Base-by-base conservation (phyloP, 805 yeast genomes). In the Metschnikowia matae region DNA sequence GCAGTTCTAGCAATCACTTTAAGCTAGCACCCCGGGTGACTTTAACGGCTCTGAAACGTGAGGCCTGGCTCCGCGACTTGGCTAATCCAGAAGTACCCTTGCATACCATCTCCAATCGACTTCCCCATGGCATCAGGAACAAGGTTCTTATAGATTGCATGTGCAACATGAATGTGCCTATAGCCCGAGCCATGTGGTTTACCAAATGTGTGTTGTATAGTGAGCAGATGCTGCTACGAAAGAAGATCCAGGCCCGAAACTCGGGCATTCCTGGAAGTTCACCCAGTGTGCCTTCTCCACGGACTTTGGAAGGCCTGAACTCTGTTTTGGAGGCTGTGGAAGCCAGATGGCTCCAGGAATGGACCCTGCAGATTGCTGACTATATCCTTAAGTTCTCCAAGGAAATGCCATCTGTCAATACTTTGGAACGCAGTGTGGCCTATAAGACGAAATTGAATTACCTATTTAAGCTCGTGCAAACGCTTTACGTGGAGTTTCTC, bases 21-120 rank as follows among this genome's bases (percentile, higher is more conserved):
- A 84, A 81, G 54, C 87, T 92, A 5, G 96, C 96, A 0, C 91
- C 96, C 11, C 73, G 97, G 54, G 96, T 92, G 26, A 92, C 97
- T 0, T 67, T 92, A 31, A 91, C 97, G 0, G 96, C 91, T 52
- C 85, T 84, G 61, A 87, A 88, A 63, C 78, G 85, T 51, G 96
- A 89, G 53, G 73, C 83, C 2, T 92, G 99, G 99, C 71, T 92
- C 43, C 78, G 78, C 47, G 96, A 89, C 60, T 73, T 92, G 46
- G 88, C 94, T 3, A 77, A 86, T 47, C 78, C 85, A 0, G 67
- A 72, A 17, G 75, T 85, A 0, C 87, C 96, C 0, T 70, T 92
- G 44, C 74, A 79, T 40, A 80, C 79, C 52, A 77, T 91, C 3
- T 79, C 94, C 2, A 75, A 87, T 48, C 87, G 90, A 17, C 79